Evolutionary conservation across 257 asterid genomes (phyloP).

Genomic region (Agastache rugosa): DNA sequence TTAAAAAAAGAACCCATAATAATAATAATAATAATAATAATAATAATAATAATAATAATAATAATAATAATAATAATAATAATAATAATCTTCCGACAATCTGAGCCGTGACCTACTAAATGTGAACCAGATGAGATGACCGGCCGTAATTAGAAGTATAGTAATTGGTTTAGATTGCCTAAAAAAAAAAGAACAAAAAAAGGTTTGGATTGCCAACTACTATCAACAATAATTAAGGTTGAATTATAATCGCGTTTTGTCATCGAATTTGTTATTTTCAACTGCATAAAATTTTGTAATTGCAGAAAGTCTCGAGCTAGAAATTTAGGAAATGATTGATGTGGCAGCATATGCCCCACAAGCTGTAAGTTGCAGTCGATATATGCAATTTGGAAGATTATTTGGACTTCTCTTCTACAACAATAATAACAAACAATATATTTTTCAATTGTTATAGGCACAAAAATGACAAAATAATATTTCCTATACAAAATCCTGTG

Average conservation of each 20-base stretch:
- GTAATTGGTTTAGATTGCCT: no score
- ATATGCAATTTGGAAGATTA: background rate
- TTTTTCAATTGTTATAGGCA: background rate
- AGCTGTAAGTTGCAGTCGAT: background rate
- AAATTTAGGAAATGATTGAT: background rate
- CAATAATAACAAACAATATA: background rate
- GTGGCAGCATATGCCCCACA: background rate
- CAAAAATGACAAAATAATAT: background rate
- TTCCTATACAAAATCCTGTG: background rate
- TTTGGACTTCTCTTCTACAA: background rate
- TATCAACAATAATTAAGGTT: no score
- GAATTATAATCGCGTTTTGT: background rate
- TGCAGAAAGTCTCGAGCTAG: constrained; percentile 3
- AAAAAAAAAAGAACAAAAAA: no score
- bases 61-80: no score
- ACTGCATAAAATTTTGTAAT: background rate
- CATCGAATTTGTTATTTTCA: background rate
- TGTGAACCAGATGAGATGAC: no score
- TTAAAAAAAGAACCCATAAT: no score
- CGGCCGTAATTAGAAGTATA: no score
- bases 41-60: no score
- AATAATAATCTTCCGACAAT: no score
- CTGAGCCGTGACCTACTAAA: no score
- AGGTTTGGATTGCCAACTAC: no score
- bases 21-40: no score